Base-by-base conservation (phyloP, 768 basidiomycete genomes). In the Panaeolus cyanescens region DNA sequence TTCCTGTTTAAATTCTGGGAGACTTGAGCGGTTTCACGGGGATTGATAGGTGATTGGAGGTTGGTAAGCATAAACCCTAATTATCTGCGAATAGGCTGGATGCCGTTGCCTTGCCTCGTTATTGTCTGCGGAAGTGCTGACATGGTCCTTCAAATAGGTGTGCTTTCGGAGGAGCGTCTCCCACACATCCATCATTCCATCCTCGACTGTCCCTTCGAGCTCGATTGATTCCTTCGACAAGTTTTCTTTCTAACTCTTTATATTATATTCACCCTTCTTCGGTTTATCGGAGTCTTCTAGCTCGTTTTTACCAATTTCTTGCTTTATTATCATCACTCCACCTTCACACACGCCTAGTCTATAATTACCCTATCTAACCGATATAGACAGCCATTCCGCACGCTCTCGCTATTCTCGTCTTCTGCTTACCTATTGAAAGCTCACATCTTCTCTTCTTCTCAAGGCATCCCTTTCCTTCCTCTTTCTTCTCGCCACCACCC, bases 381-480 rank as follows among this genome's bases (percentile, higher is more conserved):
- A 50, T 50, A 25, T 50, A 50, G 45, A 8, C 19, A 3, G 30
- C 12, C 45, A 50, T 28, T 50, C 45, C 45, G 45, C 45, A 50
- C 45, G 25, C 45, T 28, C 45, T 25, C 45, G 1, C 25, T 50
- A 50, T 50, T 50, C 10, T 50, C 19, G 45, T 50, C 45, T 9
- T 42, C 40, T 25, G 40, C 40, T 42, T 22, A 42, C 22, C 45
- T 28, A 50, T 28, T 28, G 22, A 28, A 10, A 25, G 13, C 25
- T 28, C 45, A 50, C 30, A 50, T 50, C 45, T 50, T 42, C 39
- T 42, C 17, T 42, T 42, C 39, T 42, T 50, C 45, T 50, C 40
- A 22, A 22, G 8, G 9, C 20, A 13, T 42, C 13, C 12, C 45
- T 28, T 50, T 50, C 25, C 45, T 50, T 28, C 25, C 25, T 50